Evolutionary conservation across 1,284 basidiomycete species (phyloP).

Genomic region (Rhodotorula sp.): DNA sequence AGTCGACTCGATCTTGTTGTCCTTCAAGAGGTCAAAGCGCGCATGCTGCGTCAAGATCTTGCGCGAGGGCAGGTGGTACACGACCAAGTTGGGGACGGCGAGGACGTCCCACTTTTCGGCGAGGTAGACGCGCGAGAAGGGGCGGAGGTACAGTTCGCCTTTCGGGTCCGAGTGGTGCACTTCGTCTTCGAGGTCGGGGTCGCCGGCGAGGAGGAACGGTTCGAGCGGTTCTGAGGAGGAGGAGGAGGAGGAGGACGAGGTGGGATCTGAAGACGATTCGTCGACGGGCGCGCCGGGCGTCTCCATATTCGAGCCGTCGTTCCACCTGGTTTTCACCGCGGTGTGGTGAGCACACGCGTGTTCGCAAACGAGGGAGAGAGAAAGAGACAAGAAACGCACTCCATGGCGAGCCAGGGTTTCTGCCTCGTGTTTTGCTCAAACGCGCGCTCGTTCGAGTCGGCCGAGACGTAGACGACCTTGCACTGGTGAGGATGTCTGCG

Average conservation of each 20-base stretch:
- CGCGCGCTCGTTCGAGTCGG: slow-evolving; percentile 48
- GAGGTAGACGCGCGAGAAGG: slow-evolving; percentile 50
- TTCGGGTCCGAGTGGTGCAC: slow-evolving; percentile 37
- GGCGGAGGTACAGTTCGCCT: slow-evolving; percentile 49
- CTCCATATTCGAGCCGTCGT: slow-evolving; percentile 48
- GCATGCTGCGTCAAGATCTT: slow-evolving; percentile 47
- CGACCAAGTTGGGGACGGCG: slow-evolving; percentile 45
- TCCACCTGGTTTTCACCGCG: slow-evolving; percentile 41
- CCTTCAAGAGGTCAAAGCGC: slow-evolving; percentile 29
- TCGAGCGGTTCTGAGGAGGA: slow-evolving; percentile 36
- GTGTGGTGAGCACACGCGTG: no score
- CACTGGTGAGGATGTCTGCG: slow-evolving; percentile 47
- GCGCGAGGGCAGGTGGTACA: slow-evolving; percentile 47
- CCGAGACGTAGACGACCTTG: slow-evolving; percentile 50
- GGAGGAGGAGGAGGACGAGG: slow-evolving; percentile 1
- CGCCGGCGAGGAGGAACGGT: slow-evolving; percentile 50
- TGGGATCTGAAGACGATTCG: slow-evolving; percentile 1
- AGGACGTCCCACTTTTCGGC: slow-evolving; percentile 50
- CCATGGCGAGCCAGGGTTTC: slow-evolving; percentile 43
- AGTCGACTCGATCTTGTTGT: slow-evolving; percentile 34
- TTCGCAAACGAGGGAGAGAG: neutral
- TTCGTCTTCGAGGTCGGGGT: slow-evolving; percentile 49
- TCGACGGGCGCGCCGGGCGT: neutral
- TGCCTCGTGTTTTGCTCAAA: slow-evolving; percentile 47
- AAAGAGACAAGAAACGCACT: slow-evolving; percentile 12